Evolutionary conservation across 1,139 yeast genomes (phyloP).

Genomic region (Eremothecium coryli): DNA sequence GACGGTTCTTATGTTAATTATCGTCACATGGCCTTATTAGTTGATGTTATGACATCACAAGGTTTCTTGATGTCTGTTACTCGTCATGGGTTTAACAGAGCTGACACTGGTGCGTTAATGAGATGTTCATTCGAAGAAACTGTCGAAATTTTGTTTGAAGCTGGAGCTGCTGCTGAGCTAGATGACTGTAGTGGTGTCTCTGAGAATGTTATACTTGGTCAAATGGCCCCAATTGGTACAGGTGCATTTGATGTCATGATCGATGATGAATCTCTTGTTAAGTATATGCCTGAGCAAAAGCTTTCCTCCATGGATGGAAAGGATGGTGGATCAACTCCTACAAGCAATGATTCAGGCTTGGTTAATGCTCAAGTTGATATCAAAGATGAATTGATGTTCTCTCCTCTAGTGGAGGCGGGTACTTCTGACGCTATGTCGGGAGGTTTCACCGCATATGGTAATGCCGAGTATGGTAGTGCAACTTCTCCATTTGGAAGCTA

Average conservation of each 20-base stretch:
- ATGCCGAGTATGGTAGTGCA: slow-evolving; percentile 52
- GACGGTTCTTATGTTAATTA: slow-evolving; percentile 99
- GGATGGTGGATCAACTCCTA: slow-evolving; percentile 94
- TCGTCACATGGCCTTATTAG: slow-evolving; percentile 94
- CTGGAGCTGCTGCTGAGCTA: slow-evolving; percentile 94
- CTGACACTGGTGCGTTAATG: slow-evolving; percentile 98
- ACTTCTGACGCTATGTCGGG: slow-evolving; percentile 63
- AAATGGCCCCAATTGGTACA: slow-evolving; percentile 97
- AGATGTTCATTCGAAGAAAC: slow-evolving; percentile 99
- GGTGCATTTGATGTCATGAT: slow-evolving; percentile 96
- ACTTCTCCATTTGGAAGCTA: slow-evolving; percentile 50
- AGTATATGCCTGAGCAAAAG: slow-evolving; percentile 33
- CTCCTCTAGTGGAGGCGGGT: slow-evolving; percentile 88
- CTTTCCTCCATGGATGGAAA: slow-evolving; percentile 39
- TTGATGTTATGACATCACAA: slow-evolving; percentile 97
- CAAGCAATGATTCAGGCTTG: slow-evolving; percentile 71
- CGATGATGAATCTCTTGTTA: slow-evolving; percentile 78
- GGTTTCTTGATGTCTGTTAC: slow-evolving; percentile 98
- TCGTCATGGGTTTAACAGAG: slow-evolving; percentile 98
- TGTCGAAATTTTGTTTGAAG: slow-evolving; percentile 92
- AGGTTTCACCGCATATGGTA: slow-evolving; percentile 89
- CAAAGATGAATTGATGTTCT: slow-evolving; percentile 83
- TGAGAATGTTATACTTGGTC: slow-evolving; percentile 95
- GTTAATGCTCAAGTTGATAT: slow-evolving; percentile 62
- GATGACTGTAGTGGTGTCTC: slow-evolving; percentile 99